phyloP scores from a whole-genome alignment of 2,329 filamentous ascomycete species.

The Tolypocladium nubicola region DNA sequence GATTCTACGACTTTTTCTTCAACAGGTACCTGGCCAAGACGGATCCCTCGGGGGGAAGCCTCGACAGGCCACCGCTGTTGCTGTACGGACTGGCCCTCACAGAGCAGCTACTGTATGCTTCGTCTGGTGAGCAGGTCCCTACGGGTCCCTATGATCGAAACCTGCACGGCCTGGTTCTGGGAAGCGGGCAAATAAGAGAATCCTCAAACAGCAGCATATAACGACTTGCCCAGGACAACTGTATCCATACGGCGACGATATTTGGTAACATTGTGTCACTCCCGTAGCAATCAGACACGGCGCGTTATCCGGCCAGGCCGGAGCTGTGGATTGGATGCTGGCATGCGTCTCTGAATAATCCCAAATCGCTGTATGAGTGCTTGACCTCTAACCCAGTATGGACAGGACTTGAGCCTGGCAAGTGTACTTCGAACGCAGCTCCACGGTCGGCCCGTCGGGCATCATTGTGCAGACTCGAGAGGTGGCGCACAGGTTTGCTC shows the following conservation, averaged over 20 bases:
- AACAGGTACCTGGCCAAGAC: conserved; percentile 52
- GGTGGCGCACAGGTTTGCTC: not conserved
- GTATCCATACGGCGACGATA: not conserved
- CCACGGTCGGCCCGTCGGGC: not conserved
- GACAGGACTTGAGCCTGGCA: not conserved
- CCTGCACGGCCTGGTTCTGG: conserved; percentile 67
- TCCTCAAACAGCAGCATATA: conserved; percentile 1
- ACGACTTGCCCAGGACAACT: no score
- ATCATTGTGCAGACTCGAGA: not conserved
- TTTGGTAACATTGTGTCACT: not conserved
- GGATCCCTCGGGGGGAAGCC: conserved; percentile 20
- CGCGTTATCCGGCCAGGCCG: not conserved
- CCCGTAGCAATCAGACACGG: not conserved
- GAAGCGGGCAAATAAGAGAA: conserved; percentile 49
- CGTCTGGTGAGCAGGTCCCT: conserved; percentile 55
- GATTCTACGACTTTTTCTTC: conserved; percentile 94
- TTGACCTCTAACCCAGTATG: not conserved
- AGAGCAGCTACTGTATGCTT: conserved; percentile 65
- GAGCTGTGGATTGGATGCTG: not conserved
- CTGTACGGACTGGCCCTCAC: conserved; percentile 71
- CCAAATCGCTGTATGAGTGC: not conserved
- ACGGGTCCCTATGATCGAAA: conserved; percentile 67
- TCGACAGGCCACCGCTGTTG: conserved; percentile 28
- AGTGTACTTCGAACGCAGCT: not conserved
- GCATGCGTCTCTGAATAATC: not conserved